Base-by-base conservation (phyloP, 352 stramenopile genomes). In the Phytophthora multivora region DNA sequence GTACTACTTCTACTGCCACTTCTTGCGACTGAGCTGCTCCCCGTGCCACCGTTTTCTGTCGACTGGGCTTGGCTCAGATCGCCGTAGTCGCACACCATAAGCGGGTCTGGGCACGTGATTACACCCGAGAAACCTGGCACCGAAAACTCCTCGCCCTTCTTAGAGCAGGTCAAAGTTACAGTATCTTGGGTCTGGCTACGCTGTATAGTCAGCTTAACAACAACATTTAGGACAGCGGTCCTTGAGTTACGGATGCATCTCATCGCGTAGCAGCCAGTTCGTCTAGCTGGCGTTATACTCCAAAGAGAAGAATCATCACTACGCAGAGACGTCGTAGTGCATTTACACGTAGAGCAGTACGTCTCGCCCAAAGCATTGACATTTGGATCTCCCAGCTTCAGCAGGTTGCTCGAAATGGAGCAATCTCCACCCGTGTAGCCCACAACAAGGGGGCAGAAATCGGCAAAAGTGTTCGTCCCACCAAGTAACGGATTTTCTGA, bases 351-450 rank as follows among this genome's bases (percentile, higher is more conserved):
- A 0, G 80, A 57, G 19, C 80, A 86, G 63, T 94, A 91, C 5
- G 76, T 85, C 64, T 94, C 85, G 8, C 85, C 85, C 11, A 87
- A 66, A 15, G 87, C 76, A 48, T 92, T 94, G 51, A 86, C 66
- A 3, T 26, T 60, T 5, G 79, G 86, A 13, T 66, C 59, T 0
- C 65, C 42, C 7, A 84, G 64, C 19, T 61, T 45, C 0, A 77
- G 42, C 4, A 93, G 62, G 63, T 91, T 92, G 3, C 39, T 35
- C 6, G 59, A 40, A 21, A 75, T 57, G 9, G 69, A 51, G 59
- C 83, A 93, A 56, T 93, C 82, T 10, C 83, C 83, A 11, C 51
- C 57, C 5, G 56, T 50, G 52, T 80, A 91, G 12, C 73, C 81
- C 18, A 82, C 77, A 35, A 87, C 83, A 52, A 91, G 63, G 3